Base-by-base conservation (phyloP, 2,329 filamentous ascomycete species). In the Pseudogymnoascus sp. region DNA sequence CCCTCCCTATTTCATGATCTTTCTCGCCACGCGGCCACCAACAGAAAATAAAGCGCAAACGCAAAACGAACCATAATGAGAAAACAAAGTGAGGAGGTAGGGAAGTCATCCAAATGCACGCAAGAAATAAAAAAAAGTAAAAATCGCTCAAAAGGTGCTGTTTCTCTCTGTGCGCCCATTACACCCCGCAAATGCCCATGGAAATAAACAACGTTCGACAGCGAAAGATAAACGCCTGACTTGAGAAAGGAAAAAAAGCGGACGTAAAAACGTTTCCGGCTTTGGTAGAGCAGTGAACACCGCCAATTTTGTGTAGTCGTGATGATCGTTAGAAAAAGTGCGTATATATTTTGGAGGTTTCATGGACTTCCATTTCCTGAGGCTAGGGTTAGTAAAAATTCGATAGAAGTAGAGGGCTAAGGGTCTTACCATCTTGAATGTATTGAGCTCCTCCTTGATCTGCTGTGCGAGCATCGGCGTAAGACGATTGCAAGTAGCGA, bases 311-410 rank as follows among this genome's bases (percentile, higher is more conserved):
- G 50, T 33, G 50, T 56, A 33, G 50, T 56, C 50, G 29, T 65
- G 13, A 66, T 66, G 33, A 61, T 66, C 31, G 65, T 66, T 60
- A 99, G 83, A 99, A 97, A 84, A 99, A 99, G 83, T 99, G 95
- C 71, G 95, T 99, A 82, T 99, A 97, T 73, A 97, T 93, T 81
- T 97, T 99, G 69, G 95, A 97, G 75, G 89, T 91, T 78, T 97
- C 95, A 76, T 99, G 95, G 72, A 99, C 95, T 81, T 97, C 95
- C 95, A 99, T 99, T 80, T 99, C 95, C 95, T 97, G 66, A 40
- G 62, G 19, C 11, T n/a, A 29, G 7, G 40, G 70, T 84, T 75
- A 84, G 80, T 68, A 66, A 59, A 53, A 33, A 37, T 65, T 62
- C 37, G 59, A 29, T n/a, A 13, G 1, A 53, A 2, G 44, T 0